Conservation (phyloP, 2,329 filamentous ascomycete species). For the Hymenoscyphus infarciens region DNA sequence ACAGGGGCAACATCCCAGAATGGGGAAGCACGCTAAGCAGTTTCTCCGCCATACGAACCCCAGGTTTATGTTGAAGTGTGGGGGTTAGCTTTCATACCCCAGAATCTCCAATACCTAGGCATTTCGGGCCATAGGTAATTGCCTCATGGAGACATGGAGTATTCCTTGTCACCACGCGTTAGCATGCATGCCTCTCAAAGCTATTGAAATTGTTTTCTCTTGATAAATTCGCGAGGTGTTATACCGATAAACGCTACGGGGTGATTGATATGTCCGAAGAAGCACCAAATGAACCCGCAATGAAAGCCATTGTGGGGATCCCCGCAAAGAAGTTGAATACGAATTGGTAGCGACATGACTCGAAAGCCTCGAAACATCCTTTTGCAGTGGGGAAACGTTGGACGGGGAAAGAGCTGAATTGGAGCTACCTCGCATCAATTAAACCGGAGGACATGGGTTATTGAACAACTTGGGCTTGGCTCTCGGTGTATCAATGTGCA, state of each 20-base stretch:
- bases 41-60: slow-evolving; percentile 7
- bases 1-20: neutral
- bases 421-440: neutral
- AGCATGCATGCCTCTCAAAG: neutral
- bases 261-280: neutral
- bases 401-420: neutral
- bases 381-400: neutral
- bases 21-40: neutral
- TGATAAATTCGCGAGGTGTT: neutral
- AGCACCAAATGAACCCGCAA: neutral
- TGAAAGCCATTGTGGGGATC: neutral
- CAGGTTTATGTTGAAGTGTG: neutral
- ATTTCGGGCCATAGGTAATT: neutral
- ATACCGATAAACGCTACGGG: neutral
- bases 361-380: neutral
- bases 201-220: neutral
- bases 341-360: neutral
- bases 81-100: slow-evolving; percentile 2
- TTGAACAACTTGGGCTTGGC: neutral
- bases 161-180: neutral
- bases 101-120: slow-evolving; percentile 1
- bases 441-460: neutral
- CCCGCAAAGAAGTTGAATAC: neutral
- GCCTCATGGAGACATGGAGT: neutral
- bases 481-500: slow-evolving; percentile 1